Conservation (phyloP, 2,329 filamentous ascomycete genomes). For the Aspergillus ibericus region DNA sequence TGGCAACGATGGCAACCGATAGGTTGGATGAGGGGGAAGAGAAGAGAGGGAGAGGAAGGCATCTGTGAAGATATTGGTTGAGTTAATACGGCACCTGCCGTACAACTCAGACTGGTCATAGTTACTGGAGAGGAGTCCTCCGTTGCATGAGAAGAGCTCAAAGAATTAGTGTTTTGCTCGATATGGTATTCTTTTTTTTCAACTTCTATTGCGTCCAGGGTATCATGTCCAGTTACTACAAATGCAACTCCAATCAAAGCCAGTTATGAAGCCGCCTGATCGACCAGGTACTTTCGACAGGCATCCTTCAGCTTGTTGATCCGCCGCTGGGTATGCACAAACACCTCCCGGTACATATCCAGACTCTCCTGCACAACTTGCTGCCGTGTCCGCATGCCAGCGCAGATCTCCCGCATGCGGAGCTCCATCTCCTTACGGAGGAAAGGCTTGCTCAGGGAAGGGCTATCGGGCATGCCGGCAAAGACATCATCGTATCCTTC, state of each 20-base stretch:
- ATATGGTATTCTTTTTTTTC: too few relatives aligned
- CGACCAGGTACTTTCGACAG: slow-evolving; percentile 58
- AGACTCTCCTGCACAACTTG: slow-evolving; percentile 80
- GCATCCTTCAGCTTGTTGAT: slow-evolving; percentile 63
- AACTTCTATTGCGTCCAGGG: background rate
- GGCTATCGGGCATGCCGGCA: slow-evolving; percentile 65
- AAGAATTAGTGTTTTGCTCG: too few relatives aligned
- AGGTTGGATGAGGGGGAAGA: too few relatives aligned
- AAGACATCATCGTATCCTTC: slow-evolving; percentile 94
- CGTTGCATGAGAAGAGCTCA: too few relatives aligned
- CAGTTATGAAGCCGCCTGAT: slow-evolving; percentile 26
- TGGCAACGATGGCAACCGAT: too few relatives aligned
- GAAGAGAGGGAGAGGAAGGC: too few relatives aligned
- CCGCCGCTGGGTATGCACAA: slow-evolving; percentile 75
- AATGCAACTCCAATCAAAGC: background rate
- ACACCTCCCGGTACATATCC: slow-evolving; percentile 82
- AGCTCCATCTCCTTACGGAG: slow-evolving; percentile 96
- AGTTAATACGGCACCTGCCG: too few relatives aligned
- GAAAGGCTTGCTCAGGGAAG: slow-evolving; percentile 89
- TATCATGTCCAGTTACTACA: slow-evolving; percentile 1
- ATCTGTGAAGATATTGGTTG: too few relatives aligned
- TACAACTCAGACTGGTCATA: too few relatives aligned
- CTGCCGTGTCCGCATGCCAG: slow-evolving; percentile 72
- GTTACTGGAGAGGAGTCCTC: too few relatives aligned
- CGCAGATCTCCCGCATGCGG: slow-evolving; percentile 95